A percentile compares a stretch with the other conserved stretches of the same genome.
Evolutionary conservation across 768 basidiomycete species (phyloP).

Genomic region (Asterophora parasitica): DNA sequence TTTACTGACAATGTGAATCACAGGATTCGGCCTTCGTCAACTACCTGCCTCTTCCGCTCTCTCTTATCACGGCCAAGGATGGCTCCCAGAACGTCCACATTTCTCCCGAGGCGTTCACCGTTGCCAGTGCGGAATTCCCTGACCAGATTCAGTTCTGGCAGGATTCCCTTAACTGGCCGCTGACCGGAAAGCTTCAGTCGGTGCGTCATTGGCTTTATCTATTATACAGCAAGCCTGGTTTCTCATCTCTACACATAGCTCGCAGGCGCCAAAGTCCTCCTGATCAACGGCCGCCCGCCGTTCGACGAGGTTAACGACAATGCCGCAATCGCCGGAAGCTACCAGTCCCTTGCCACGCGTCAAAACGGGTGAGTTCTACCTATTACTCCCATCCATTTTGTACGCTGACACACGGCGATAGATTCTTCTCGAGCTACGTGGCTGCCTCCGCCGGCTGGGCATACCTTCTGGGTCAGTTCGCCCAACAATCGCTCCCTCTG

Average conservation of each 20-base stretch:
- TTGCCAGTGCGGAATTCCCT: constrained; percentile 46
- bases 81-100: constrained; percentile 47
- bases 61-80: constrained; percentile 39
- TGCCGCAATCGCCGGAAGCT: constrained; percentile 45
- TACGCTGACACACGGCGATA: constrained; percentile 10
- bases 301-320: constrained; percentile 48
- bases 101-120: constrained; percentile 47
- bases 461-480: constrained; percentile 51
- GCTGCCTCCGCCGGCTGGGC: constrained; percentile 33
- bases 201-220: constrained; percentile 24
- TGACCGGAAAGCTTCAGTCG: constrained; percentile 43
- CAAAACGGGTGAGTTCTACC: constrained; percentile 36
- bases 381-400: neutral
- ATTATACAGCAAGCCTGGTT: neutral
- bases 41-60: constrained; percentile 46
- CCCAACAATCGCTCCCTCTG: constrained; percentile 49
- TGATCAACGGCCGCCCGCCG: constrained; percentile 49
- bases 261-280: constrained; percentile 49
- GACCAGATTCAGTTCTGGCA: constrained; percentile 54
- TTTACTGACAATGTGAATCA: too few species aligned
- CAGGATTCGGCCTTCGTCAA: constrained; percentile 35
- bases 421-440: constrained; percentile 44
- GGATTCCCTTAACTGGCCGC: constrained; percentile 38
- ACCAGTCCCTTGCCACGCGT: constrained; percentile 46
- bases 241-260: constrained; percentile 20